Base-by-base conservation (phyloP, 2,329 filamentous ascomycete genomes). In the Zopfia rhizophila region DNA sequence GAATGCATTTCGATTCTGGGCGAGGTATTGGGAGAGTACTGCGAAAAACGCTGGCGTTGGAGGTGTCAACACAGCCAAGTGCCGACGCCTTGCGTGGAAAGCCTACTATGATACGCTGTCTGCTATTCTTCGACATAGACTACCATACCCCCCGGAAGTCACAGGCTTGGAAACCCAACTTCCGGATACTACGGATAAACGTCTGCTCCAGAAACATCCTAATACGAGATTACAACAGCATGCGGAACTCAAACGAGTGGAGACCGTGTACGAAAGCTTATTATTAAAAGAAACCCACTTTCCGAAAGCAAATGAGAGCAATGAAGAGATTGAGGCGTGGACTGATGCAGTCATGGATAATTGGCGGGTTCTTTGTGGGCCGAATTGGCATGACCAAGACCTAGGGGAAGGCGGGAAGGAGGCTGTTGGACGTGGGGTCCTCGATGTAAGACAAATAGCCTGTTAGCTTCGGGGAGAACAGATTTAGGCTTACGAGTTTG, bases 101-200 rank as follows among this genome's bases (percentile, higher is more conserved):
- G 84, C 90, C 52, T 97, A 97, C 69, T 96, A 96, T 66, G 75
- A 84, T 31, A 84, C 88, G 1, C 75, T 97, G 13, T 95, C 91
- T 2, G 79, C 78, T n/a, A 83, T 96, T 24, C 72, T 97, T 5
- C 86, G 87, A 58, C 75, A 84, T 41, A 82, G 85, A 47, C 64
- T 89, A 16, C 76, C 85, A 0, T 89, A 85, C 38, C 64, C 69
- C 8, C 74, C 74, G 23, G 80, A 83, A 28, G 70, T 77, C 12
- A 45, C 53, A 5, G 48, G 49, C 8, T 36, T 58, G 17, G 41
- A 48, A 12, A 32, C 52, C 11, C 33, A 53, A 4, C 22, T 48
- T 8, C 36, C 58, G 6, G 38, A 48, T 17, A 45, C 38, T 0
- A 38, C 51, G 23, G 57, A 64, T n/a, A 62, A 64, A 29, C 50